Evolutionary conservation across 306 rosid species (phyloP).

Genomic region (Leucaena leucocephala): DNA sequence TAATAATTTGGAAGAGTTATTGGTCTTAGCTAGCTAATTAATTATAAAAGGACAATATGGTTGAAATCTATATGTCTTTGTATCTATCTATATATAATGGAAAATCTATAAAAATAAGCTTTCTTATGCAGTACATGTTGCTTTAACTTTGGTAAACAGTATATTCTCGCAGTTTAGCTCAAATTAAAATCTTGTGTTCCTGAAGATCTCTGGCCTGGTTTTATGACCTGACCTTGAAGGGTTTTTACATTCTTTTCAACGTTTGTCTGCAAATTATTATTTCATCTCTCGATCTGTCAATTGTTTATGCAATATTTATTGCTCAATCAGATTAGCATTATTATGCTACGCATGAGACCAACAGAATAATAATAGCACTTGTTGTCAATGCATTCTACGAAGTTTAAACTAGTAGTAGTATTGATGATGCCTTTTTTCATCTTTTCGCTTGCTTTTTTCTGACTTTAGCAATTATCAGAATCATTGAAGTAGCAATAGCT

Average conservation of each 20-base stretch:
- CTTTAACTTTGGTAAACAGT: neutral
- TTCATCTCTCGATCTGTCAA: neutral
- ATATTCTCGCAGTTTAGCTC: neutral
- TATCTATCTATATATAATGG: neutral
- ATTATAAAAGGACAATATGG: neutral
- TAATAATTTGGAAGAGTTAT: neutral
- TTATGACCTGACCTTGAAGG: neutral
- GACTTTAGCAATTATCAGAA: constrained; percentile 5
- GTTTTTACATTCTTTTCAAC: neutral
- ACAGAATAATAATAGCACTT: neutral
- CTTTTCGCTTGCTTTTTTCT: neutral
- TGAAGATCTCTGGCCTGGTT: neutral
- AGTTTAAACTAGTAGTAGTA: neutral
- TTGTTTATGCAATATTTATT: neutral
- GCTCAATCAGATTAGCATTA: neutral
- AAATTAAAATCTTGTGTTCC: neutral
- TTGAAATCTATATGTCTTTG: neutral
- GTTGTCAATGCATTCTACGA: neutral
- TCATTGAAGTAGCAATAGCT: neutral
- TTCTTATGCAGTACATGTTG: neutral
- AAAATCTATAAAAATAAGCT: neutral
- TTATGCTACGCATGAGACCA: constrained; percentile 3
- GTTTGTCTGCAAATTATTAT: neutral
- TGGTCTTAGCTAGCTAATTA: neutral
- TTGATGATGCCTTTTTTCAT: neutral